A percentile compares a stretch with the other conserved stretches of the same genome.
Evolutionary conservation across 495 filamentous ascomycete genomes (phyloP).

Genomic region (Aspergillus olivimuriae): DNA sequence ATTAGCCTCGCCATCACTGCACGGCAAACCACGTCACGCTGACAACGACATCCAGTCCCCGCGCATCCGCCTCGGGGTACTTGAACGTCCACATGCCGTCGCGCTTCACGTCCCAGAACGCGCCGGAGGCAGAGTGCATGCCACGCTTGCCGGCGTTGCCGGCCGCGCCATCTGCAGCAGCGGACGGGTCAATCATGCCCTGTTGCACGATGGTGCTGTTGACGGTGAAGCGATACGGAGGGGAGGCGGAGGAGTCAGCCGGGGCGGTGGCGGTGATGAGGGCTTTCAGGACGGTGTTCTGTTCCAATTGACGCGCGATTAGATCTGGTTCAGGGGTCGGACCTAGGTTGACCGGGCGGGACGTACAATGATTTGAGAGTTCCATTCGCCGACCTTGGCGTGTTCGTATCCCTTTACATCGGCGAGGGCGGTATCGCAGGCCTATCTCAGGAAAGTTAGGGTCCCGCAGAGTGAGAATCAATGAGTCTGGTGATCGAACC

Average conservation of each 20-base stretch:
- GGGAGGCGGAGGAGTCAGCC: slow-evolving; percentile 34
- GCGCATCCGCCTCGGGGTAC: slow-evolving; percentile 74
- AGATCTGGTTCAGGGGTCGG: neutral
- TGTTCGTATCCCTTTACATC: slow-evolving; percentile 75
- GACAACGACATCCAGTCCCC: slow-evolving; percentile 87
- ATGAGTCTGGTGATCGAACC: slow-evolving; percentile 1
- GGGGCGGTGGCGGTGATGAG: slow-evolving; percentile 78
- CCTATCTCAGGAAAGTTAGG: slow-evolving; percentile 41
- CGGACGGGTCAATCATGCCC: slow-evolving; percentile 38
- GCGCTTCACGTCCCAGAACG: slow-evolving; percentile 95
- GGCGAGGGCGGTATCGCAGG: slow-evolving; percentile 72
- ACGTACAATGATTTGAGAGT: slow-evolving; percentile 82
- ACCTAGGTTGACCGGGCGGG: slow-evolving; percentile 3
- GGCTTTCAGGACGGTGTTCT: slow-evolving; percentile 82
- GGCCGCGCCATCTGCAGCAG: slow-evolving; percentile 29
- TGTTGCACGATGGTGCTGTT: slow-evolving; percentile 99
- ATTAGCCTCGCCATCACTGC: slow-evolving; percentile 24
- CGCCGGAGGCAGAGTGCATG: slow-evolving; percentile 92
- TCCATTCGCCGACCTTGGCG: slow-evolving; percentile 73
- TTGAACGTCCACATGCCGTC: slow-evolving; percentile 99
- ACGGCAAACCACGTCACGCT: slow-evolving; percentile 80
- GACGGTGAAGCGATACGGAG: slow-evolving; percentile 80
- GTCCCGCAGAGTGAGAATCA: slow-evolving; percentile 1
- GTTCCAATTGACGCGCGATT: slow-evolving; percentile 1
- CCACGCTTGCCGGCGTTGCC: slow-evolving; percentile 71